Base-by-base conservation (phyloP, 306 rosid genomes). In the Quercus engelmannii region DNA sequence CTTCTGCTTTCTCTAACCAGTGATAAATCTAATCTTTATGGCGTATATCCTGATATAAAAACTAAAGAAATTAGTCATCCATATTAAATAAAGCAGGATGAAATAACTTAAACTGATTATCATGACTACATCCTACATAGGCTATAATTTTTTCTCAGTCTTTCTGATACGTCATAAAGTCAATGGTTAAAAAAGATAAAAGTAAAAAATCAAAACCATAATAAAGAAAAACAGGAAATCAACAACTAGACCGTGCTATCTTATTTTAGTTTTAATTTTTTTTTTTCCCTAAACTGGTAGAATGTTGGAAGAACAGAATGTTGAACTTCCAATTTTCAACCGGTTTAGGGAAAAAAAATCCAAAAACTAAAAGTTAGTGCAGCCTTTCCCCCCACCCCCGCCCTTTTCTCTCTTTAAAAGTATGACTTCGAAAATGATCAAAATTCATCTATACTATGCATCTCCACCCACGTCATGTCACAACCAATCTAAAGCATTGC, bases 21-120 rank as follows among this genome's bases (percentile, higher is more conserved):
- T 19, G 3, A 23, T 3, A 10, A 59, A 59, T 23, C 30, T 59
- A 12, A 4, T 59, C 31, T 59, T 20, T 17, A 67, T 19, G 43
- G 25, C 2, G 71, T 21, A 0, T 31, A 67, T 77, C 70, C 82
- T 69, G 59, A 64, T 18, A 77, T 43, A 61, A 56, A 61, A 77
- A 74, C 25, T 17, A 38, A 80, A 52, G 23, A 5, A 73, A 19
- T 79, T 62, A 63, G 69, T 68, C n/a, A 19, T 70, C 43, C 69
- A 28, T 54, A 14, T 55, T 18, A 26, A 26, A 49, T 33, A 49
- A 68, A 21, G 7, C 33, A 21, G n/a, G 21, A 57, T 65, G 8
- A 54, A 5, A 8, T 13, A 55, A 51, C 59, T 23, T 13, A 76
- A 76, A 54, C 41, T 30, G 12, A 64, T 28, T 28, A 64, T 64